phyloP scores from a whole-genome alignment of 257 asterid species.

The Salvia miltiorrhiza region DNA sequence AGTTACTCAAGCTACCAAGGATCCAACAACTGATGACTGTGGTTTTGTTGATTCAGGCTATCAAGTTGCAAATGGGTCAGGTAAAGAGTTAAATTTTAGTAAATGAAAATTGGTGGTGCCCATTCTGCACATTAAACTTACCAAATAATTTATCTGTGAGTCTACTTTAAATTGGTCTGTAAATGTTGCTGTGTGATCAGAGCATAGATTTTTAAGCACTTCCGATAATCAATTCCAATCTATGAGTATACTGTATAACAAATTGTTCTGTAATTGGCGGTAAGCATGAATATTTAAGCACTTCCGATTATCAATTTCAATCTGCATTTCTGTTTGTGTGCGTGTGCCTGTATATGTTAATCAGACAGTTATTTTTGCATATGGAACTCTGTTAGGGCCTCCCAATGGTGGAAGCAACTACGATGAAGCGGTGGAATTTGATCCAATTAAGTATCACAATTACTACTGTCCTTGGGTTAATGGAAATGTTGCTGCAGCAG shows the following conservation, averaged over 20 bases:
- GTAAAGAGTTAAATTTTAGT: constrained; percentile 34
- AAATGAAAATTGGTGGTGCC: not conserved
- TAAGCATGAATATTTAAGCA: constrained; percentile 5
- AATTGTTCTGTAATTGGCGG: not conserved
- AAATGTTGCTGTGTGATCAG: not conserved
- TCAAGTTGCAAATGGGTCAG: constrained; percentile 58
- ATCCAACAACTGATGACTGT: constrained; percentile 62
- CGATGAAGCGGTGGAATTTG: constrained; percentile 80
- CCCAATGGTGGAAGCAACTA: constrained; percentile 92
- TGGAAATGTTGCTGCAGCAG: constrained; percentile 99
- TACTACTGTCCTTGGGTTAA: constrained; percentile 97
- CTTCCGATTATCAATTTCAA: constrained; percentile 5
- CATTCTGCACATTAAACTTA: constrained; percentile 4
- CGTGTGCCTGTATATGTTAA: not conserved
- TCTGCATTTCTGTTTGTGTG: not conserved
- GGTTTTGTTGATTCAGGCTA: constrained; percentile 84
- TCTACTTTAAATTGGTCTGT: not conserved
- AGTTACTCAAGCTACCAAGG: constrained; percentile 75
- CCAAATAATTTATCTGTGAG: not conserved
- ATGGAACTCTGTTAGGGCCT: constrained; percentile 52
- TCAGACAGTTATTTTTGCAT: constrained; percentile 21
- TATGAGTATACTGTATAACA: not conserved
- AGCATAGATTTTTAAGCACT: constrained; percentile 9
- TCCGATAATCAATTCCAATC: not conserved
- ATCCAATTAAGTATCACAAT: constrained; percentile 92